Evolutionary conservation across 495 filamentous ascomycete species (phyloP), one percentile per base, ranked within the genome.

Genomic region (Talaromyces nanjingensis): DNA sequence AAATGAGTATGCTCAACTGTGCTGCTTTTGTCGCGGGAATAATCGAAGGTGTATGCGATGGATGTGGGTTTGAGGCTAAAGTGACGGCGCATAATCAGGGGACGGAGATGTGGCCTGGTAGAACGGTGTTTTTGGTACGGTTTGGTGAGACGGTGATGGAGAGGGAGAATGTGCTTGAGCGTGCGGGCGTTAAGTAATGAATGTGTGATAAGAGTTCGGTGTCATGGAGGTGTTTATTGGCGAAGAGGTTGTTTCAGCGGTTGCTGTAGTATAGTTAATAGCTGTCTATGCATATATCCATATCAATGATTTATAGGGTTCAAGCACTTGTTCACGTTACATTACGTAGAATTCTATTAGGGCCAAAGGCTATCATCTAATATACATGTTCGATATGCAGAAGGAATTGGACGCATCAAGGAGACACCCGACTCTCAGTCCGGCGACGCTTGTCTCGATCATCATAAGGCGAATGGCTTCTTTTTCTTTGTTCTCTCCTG

Each of bases 1-100:
- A 98, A 76, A 96, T 98, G 92, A 90, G 81, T 74, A 88, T 93
- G 83, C 83, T 98, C 65, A 98, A 97, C 72, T 97, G 93, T 75
- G 94, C 94, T 25, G 94, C 94, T 12, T 98, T 87, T 68, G 92
- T 97, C 4, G 94, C 96, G 1, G 94, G 94, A 1, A 90, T 98
- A 62, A 87, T 98, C 62, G 94, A 98, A 82, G 94, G 96, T 6
- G 88, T 96, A 0, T 94, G 93, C 72, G 94, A 97, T 76, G 93
- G 91, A 6, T 89, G 90, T 60, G 91, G 89, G 8, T 96, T 97
- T 73, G 87, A 88, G 63, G 90, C 91, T 3, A 86, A 88, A 65
- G 96, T 98, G 25, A 93, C 91, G 63, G 94, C 96, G 66, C 96
- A 98, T 78, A 92, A 87, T 71, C 91, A 91, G 62, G 86, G 81